Conservation (phyloP, 345 rosid genomes). For the Dipteronia sinensis region DNA sequence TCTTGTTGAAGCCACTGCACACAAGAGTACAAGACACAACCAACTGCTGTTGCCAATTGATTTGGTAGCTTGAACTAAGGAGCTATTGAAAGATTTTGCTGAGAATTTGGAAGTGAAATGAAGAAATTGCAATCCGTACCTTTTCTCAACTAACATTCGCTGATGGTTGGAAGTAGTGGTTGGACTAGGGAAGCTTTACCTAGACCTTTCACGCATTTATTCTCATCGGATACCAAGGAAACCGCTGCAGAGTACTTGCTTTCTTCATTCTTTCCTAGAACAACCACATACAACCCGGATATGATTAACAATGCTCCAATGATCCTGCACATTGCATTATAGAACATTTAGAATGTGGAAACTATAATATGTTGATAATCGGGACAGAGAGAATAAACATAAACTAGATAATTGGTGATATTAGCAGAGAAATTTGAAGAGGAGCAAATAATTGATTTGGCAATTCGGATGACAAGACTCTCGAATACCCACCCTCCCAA, state of each 20-base stretch:
- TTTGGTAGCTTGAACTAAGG: neutral
- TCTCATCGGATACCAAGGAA: conserved; percentile 23
- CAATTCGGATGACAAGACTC: neutral
- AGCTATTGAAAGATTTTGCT: neutral
- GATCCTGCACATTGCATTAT: conserved; percentile 38
- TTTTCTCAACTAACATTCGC: conserved; percentile 1
- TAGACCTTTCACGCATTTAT: conserved; percentile 17
- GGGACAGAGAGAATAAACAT: too few relatives aligned
- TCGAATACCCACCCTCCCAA: conserved; percentile 54
- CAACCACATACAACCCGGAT: conserved; percentile 58
- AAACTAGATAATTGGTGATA: too few relatives aligned
- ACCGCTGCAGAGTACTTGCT: conserved; percentile 24
- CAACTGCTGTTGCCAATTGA: neutral
- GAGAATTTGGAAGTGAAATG: neutral
- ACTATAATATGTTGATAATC: too few relatives aligned
- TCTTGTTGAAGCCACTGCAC: conserved; percentile 5
- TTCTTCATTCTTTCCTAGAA: conserved; percentile 65
- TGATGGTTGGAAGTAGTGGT: conserved; percentile 35
- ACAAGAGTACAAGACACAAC: too few relatives aligned
- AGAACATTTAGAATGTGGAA: neutral
- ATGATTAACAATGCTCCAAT: conserved; percentile 60
- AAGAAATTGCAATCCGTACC: neutral
- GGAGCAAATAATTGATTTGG: too few relatives aligned
- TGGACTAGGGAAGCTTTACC: conserved; percentile 28
- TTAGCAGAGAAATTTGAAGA: too few relatives aligned